These are phyloP conservation scores for Trichoderma atrobrunneum DNA, from an alignment of 2,329 filamentous ascomycete genomes.

Conservation along the genomic window DNA sequence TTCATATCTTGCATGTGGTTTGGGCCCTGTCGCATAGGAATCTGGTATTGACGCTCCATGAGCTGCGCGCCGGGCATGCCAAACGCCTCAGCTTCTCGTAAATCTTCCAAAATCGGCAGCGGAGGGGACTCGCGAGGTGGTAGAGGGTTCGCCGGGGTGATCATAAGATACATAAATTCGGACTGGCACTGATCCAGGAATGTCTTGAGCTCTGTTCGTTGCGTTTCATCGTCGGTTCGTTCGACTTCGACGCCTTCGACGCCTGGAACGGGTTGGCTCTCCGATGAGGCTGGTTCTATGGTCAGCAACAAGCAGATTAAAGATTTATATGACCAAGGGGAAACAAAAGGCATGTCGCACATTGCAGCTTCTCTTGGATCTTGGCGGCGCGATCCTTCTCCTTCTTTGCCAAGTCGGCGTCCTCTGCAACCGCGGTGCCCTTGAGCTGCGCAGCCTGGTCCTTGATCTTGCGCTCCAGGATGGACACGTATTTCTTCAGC, in stretches of 20 bases:
- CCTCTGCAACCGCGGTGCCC: constrained; percentile 38
- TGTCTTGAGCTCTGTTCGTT: constrained; percentile 53
- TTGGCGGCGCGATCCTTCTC: constrained; percentile 53
- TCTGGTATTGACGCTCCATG: constrained; percentile 40
- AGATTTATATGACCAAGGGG: neutral
- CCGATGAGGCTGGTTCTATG: constrained; percentile 28
- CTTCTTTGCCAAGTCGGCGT: constrained; percentile 45
- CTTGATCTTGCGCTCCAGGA: constrained; percentile 84
- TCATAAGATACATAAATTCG: constrained; percentile 67
- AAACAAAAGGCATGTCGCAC: constrained; percentile 36
- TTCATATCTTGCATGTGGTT: constrained; percentile 58
- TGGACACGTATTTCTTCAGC: constrained; percentile 82
- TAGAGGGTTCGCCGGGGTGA: constrained; percentile 62
- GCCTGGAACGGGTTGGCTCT: constrained; percentile 43
- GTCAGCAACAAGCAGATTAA: constrained; percentile 20
- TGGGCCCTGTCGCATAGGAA: constrained; percentile 44
- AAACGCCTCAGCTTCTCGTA: constrained; percentile 54
- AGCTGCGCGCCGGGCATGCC: constrained; percentile 45
- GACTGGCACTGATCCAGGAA: constrained; percentile 64
- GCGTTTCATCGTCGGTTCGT: constrained; percentile 48
- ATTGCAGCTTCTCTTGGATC: constrained; percentile 55
- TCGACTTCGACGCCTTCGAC: constrained; percentile 48
- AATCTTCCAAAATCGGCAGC: constrained; percentile 56
- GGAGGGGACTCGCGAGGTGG: constrained; percentile 63
- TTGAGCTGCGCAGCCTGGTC: constrained; percentile 74